A percentile compares a stretch with the other conserved stretches of the same genome.
phyloP scores from a whole-genome alignment of 768 basidiomycete genomes.

The Calocybe gangraenosa region DNA sequence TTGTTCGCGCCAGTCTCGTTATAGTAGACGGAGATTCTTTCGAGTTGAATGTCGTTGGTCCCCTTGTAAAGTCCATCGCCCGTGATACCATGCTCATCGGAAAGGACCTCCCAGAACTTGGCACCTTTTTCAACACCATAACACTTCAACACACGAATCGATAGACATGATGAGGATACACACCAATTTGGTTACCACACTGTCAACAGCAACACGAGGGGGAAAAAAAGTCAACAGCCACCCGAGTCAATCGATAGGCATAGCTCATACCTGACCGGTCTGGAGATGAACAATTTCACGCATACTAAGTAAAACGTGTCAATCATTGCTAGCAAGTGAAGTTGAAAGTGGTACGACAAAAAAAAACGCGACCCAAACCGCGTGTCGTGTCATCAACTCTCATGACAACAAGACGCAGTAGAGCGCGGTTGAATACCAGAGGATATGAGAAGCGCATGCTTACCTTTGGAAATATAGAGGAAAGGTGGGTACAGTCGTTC shows the following conservation, averaged over 20 bases:
- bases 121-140: constrained; percentile 52
- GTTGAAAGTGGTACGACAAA: constrained; percentile 45
- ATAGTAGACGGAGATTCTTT: constrained; percentile 97
- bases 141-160: constrained; percentile 18
- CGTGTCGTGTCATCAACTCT: constrained; percentile 18
- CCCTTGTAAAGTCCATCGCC: constrained; percentile 93
- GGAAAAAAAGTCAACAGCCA: constrained; percentile 22
- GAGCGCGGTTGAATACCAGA: constrained; percentile 7
- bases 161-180: constrained; percentile 26
- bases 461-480: constrained; percentile 37
- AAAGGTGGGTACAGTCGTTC: constrained; percentile 36
- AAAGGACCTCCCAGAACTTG: constrained; percentile 97
- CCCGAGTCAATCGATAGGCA: constrained; percentile 1
- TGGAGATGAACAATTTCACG: constrained; percentile 99
- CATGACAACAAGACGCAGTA: constrained; percentile 11
- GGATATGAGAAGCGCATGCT: constrained; percentile 19
- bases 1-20: constrained; percentile 94
- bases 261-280: constrained; percentile 82
- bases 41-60: constrained; percentile 91
- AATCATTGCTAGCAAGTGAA: constrained; percentile 20
- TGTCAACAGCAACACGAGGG: constrained; percentile 28
- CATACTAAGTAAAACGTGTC: constrained; percentile 59
- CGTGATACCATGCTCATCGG: constrained; percentile 97
- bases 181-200: constrained; percentile 99
- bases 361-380: constrained; percentile 31